Evolutionary conservation across 768 basidiomycete species (phyloP).

Genomic region (Gymnopilus junonius): DNA sequence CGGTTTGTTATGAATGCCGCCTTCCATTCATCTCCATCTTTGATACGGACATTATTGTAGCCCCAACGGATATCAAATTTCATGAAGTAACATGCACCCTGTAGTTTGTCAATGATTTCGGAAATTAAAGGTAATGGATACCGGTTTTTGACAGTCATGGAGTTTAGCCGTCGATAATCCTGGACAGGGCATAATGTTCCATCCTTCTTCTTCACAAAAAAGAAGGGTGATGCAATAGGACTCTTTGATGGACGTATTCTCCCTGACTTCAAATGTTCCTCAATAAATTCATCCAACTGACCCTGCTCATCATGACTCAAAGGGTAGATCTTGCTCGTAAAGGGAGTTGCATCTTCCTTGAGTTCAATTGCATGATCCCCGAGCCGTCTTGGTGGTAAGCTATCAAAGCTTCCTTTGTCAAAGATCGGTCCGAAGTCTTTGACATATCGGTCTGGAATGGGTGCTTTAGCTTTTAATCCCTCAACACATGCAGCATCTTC

Average conservation of each 20-base stretch:
- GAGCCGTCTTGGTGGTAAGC: neutral
- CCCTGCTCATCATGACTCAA: neutral
- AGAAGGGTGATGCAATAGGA: constrained; percentile 12
- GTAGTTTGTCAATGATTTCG: constrained; percentile 30
- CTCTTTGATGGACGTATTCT: constrained; percentile 8
- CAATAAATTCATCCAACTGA: constrained; percentile 5
- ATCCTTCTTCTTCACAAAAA: constrained; percentile 19
- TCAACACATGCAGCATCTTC: neutral
- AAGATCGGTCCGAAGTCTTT: constrained; percentile 9
- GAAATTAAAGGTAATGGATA: constrained; percentile 31
- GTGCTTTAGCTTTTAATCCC: neutral
- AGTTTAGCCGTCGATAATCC: constrained; percentile 34
- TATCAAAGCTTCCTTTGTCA: neutral
- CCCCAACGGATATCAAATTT: constrained; percentile 43
- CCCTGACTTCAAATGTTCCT: constrained; percentile 5
- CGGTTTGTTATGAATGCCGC: constrained; percentile 19
- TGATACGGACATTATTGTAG: constrained; percentile 40
- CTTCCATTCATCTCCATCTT: constrained; percentile 39
- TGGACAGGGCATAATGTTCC: constrained; percentile 24
- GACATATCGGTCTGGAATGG: constrained; percentile 13
- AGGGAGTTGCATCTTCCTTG: neutral
- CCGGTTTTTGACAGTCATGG: constrained; percentile 29
- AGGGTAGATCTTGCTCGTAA: constrained; percentile 2
- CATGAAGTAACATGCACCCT: constrained; percentile 29
- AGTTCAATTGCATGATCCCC: constrained; percentile 15